phyloP scores from a whole-genome alignment of 495 filamentous ascomycete species.

The Annulohypoxylon maeteangense region DNA sequence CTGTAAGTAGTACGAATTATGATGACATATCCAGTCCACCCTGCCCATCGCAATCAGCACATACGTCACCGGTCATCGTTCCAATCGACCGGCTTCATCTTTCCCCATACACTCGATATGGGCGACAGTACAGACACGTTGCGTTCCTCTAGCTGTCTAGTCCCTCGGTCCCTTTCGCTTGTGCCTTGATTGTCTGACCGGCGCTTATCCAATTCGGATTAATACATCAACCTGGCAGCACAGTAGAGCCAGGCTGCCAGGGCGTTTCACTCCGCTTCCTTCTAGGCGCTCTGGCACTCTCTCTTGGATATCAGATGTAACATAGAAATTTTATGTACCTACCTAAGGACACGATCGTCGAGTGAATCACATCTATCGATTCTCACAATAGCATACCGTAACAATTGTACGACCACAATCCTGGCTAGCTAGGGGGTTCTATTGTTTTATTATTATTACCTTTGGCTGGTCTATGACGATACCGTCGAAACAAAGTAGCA shows the following conservation, averaged over 20 bases:
- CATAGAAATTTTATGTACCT: background rate
- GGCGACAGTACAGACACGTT: constrained; percentile 5
- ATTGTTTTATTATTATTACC: constrained; percentile 11
- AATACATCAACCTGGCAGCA: constrained; percentile 14
- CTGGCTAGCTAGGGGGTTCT: background rate
- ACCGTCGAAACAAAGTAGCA: constrained; percentile 24
- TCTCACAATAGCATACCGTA: background rate
- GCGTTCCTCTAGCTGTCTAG: background rate
- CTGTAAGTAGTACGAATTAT: constrained; percentile 32
- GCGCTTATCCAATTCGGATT: constrained; percentile 3
- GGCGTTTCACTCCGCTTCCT: constrained; percentile 12
- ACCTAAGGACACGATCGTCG: constrained; percentile 6
- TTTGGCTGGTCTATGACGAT: constrained; percentile 18
- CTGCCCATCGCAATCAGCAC: constrained; percentile 22
- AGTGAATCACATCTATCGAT: constrained; percentile 5
- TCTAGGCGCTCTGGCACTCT: background rate
- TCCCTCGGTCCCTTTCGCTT: constrained; percentile 5
- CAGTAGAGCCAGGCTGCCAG: constrained; percentile 7
- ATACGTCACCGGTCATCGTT: constrained; percentile 36
- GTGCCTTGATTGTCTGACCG: constrained; percentile 25
- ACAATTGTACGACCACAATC: background rate
- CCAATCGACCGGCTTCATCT: constrained; percentile 14
- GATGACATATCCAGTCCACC: constrained; percentile 32
- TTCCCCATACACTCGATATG: too few relatives aligned
- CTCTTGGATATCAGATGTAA: constrained; percentile 31